Evolutionary conservation across 2,329 filamentous ascomycete genomes (phyloP), one percentile per base, ranked within the genome.

Genomic region (Venturia effusa): DNA sequence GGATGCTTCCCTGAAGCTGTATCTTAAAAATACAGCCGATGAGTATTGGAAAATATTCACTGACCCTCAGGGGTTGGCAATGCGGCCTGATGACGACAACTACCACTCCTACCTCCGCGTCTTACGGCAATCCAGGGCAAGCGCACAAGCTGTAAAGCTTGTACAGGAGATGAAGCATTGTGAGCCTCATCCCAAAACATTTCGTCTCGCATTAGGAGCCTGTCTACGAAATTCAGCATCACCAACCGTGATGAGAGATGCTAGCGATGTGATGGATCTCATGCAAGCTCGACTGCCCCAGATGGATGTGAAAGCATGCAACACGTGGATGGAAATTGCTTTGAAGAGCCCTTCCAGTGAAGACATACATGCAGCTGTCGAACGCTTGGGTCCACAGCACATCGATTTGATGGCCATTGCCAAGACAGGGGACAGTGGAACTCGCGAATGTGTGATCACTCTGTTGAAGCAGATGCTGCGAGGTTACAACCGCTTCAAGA

Each of bases 151-250:
- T 1, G 79, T 85, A 17, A 76, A 82, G 17, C 72, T 88, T n/a
- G 72, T 97, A 24, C 72, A 76, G 30, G 71, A 78, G 66, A 73
- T 74, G 68, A 64, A 87, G 24, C 45, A 69, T 40, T 24, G 17
- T 19, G 15, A 55, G 22, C 30, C 51, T 15, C 32, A 32, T 27
- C 67, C 70, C 15, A 82, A 81, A 65, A 85, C 84, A 11, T 90
- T 92, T 76, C 83, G 84, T 62, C 82, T 90, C 59, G 90, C 88
- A 63, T 85, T 97, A 78, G 81, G 82, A 67, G 81, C 85, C 5
- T 96, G 92, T 73, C 77, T 84, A 30, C 83, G 87, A 64, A 91
- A 97, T 77, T 88, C 86, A 70, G 85, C 86, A 64, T 96, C 95
- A 72, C 79, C 74, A n/a, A 83, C 87, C 62, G 83, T 84, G 27